Evolutionary conservation across 768 basidiomycete genomes (phyloP).

Genomic region (Lentinula boryana): DNA sequence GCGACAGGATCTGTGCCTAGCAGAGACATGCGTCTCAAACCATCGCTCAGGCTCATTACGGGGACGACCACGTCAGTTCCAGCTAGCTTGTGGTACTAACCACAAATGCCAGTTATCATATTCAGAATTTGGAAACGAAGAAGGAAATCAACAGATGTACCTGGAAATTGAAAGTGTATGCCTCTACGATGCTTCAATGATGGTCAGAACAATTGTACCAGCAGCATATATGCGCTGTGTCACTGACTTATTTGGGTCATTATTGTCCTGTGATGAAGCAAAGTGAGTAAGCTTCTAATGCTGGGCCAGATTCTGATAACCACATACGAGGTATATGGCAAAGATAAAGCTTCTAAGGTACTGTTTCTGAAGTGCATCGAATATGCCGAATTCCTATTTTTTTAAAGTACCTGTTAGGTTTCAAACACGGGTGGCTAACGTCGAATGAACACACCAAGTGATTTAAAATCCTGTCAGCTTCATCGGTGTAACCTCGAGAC

Average conservation of each 20-base stretch:
- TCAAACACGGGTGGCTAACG: slow-evolving; percentile 4
- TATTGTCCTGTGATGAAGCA: slow-evolving; percentile 51
- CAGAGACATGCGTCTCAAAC: slow-evolving; percentile 45
- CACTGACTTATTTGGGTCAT: slow-evolving; percentile 77
- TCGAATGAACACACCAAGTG: slow-evolving; percentile 51
- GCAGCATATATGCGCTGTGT: slow-evolving; percentile 20
- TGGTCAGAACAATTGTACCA: neutral
- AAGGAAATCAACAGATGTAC: slow-evolving; percentile 25
- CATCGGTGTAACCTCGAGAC: slow-evolving; percentile 71
- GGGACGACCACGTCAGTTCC: slow-evolving; percentile 59
- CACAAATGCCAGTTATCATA: neutral
- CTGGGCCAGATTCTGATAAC: neutral
- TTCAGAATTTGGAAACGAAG: neutral
- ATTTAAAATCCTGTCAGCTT: slow-evolving; percentile 77
- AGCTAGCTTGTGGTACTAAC: slow-evolving; percentile 62
- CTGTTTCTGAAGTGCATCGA: slow-evolving; percentile 78
- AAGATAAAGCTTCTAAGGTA: slow-evolving; percentile 85
- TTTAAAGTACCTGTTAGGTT: slow-evolving; percentile 6
- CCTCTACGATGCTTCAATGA: slow-evolving; percentile 66
- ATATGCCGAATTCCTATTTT: slow-evolving; percentile 75
- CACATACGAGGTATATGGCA: slow-evolving; percentile 70
- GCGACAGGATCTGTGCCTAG: slow-evolving; percentile 50
- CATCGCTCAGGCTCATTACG: slow-evolving; percentile 67
- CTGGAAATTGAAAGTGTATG: slow-evolving; percentile 84
- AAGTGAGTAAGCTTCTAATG: neutral